Base-by-base conservation (phyloP, 2,329 filamentous ascomycete genomes). In the Penicillium janthinellum region DNA sequence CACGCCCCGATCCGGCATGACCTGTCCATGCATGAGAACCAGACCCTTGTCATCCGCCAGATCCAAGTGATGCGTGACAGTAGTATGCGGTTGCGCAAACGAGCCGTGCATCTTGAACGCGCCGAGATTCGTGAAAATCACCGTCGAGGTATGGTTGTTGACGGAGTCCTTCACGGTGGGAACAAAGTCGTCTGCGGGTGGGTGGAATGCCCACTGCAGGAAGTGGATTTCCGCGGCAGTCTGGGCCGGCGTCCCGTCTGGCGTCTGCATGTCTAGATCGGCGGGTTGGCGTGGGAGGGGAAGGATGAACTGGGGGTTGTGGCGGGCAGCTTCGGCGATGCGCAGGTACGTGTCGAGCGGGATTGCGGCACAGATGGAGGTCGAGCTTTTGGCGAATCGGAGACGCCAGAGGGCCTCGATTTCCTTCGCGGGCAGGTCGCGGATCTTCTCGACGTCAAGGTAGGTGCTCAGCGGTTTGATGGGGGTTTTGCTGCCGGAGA, bases 131-230 rank as follows among this genome's bases (percentile, higher is more conserved):
- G 95, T 99, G 79, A 99, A 98, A 37, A 99, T 87, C 5, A 98
- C 88, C 0, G 90, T 91, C 60, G 85, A 86, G 3, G 87, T 89
- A 61, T 83, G 79, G 17, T 83, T 84, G 58, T 80, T 79, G 22
- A 77, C 79, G 35, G 79, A 84, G 4, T 66, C 60, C 4, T 54
- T 62, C 3, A 68, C 60, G 1, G 70, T 57, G 5, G 65, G 51
- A 17, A 66, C 60, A 1, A 70, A 65, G 5, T 68, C 62, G 20
- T 70, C 71, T 1, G 83, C 78, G 2, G 82, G 81, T 0, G 87
- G 83, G 61, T 96, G 93, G 77, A 96, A 97, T 0, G 90, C 90
- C 92, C 96, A 99, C 78, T 99, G 94, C 63, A 99, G 78, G 76
- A 96, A 96, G 78, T 99, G 95, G 48, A 99, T 92, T 77, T 98